A percentile compares a stretch with the other conserved stretches of the same genome.
phyloP scores from a whole-genome alignment of 305 asterid species.

The Petunia hybrid region DNA sequence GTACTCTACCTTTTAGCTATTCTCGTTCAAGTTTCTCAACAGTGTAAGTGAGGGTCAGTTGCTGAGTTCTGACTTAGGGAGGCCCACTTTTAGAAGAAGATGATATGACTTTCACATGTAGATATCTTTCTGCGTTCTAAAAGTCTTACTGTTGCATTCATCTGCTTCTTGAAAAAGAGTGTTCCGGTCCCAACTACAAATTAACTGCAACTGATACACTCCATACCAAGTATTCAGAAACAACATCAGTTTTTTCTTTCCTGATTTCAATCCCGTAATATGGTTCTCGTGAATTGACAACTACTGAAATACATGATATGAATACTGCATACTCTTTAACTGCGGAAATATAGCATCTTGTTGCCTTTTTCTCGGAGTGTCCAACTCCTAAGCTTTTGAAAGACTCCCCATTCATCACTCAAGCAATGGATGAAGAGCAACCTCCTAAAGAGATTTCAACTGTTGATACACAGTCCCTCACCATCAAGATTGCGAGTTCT shows the following conservation, averaged over 20 bases:
- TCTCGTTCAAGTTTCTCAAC: conserved; percentile 37
- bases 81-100: conserved; percentile 78
- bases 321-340: conserved; percentile 33
- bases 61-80: conserved; percentile 52
- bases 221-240: conserved; percentile 43
- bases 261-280: conserved; percentile 30
- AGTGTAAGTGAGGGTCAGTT: conserved; percentile 43
- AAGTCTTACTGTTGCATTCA: conserved; percentile 74
- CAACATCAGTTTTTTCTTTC: conserved; percentile 33
- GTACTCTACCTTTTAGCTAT: conserved; percentile 33
- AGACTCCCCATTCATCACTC: conserved; percentile 38
- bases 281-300: conserved; percentile 33
- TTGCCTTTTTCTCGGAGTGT: conserved; percentile 4
- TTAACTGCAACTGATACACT: conserved; percentile 40
- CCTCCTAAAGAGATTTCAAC: conserved; percentile 47
- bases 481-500: conserved; percentile 59
- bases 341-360: conserved; percentile 34
- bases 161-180: conserved; percentile 42
- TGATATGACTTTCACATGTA: conserved; percentile 65
- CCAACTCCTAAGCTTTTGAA: neutral
- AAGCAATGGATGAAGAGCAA: conserved; percentile 60
- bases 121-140: conserved; percentile 43
- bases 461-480: conserved; percentile 59
- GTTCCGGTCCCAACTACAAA: conserved; percentile 43
- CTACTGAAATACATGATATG: conserved; percentile 43